Percentiles rank a stretch among this genome's conserved stretches.
phyloP scores from a whole-genome alignment of 2,329 filamentous ascomycete genomes.

The Rhynchosporium graminicola region DNA sequence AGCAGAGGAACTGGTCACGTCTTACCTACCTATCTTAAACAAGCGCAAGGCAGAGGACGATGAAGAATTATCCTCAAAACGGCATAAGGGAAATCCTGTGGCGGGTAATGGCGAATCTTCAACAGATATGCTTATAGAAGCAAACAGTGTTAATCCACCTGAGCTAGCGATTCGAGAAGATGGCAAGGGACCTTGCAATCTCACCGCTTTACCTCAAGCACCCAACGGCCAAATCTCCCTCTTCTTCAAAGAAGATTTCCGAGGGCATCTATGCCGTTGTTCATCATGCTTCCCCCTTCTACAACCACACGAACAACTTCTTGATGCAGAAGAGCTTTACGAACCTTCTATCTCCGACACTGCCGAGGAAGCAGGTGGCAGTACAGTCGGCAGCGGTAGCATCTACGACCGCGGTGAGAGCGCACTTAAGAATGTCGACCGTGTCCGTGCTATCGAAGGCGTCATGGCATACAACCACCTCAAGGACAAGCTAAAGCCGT shows the following conservation, averaged over 20 bases:
- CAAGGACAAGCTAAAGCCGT: slow-evolving; percentile 92
- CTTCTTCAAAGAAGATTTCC: slow-evolving; percentile 79
- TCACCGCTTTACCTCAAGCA: slow-evolving; percentile 56
- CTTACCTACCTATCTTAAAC: slow-evolving; percentile 43
- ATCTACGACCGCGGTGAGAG: slow-evolving; percentile 91
- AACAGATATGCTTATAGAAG: neutral
- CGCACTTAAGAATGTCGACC: slow-evolving; percentile 86
- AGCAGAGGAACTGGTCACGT: slow-evolving; percentile 29
- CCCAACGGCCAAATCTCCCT: slow-evolving; percentile 70
- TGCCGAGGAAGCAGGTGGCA: slow-evolving; percentile 54
- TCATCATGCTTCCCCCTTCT: slow-evolving; percentile 75
- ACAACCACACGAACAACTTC: slow-evolving; percentile 71
- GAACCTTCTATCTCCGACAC: slow-evolving; percentile 82
- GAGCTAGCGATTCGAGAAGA: slow-evolving; percentile 26
- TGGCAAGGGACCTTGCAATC: slow-evolving; percentile 54
- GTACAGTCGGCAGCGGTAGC: slow-evolving; percentile 72
- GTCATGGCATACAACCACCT: slow-evolving; percentile 98
- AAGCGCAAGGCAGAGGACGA: slow-evolving; percentile 68
- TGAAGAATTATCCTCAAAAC: slow-evolving; percentile 50
- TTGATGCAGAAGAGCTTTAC: slow-evolving; percentile 93
- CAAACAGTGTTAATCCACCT: slow-evolving; percentile 22
- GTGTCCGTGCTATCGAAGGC: slow-evolving; percentile 90
- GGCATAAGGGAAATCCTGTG: slow-evolving; percentile 44
- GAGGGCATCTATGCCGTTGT: slow-evolving; percentile 81
- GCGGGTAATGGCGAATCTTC: slow-evolving; percentile 1